A percentile compares a stretch with the other conserved stretches of the same genome.
Conservation (phyloP, 2,329 filamentous ascomycete species). For the Arthrocladium fulminans region DNA sequence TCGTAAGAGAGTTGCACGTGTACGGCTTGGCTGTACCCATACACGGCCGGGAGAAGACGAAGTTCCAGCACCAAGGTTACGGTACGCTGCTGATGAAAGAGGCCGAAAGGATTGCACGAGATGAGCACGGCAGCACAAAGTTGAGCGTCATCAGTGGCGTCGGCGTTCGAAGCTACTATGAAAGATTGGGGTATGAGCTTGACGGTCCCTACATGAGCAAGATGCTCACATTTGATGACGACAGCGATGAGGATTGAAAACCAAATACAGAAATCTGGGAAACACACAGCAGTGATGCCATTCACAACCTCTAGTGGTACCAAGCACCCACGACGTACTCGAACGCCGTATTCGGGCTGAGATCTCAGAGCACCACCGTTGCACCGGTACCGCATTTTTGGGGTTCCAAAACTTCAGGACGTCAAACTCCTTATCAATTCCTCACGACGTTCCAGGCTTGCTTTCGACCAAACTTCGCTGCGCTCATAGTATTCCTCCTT, state of each 20-base stretch:
- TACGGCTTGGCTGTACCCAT: constrained; percentile 97
- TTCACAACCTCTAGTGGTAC: not conserved
- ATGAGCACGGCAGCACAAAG: constrained; percentile 90
- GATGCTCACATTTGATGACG: constrained; percentile 36
- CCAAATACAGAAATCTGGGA: not conserved
- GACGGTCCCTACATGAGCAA: constrained; percentile 75
- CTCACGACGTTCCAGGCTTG: constrained; percentile 23
- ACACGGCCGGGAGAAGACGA: constrained; percentile 85
- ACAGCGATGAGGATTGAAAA: constrained; percentile 19
- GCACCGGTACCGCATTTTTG: not conserved
- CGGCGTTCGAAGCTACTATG: constrained; percentile 90
- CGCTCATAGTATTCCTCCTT: constrained; percentile 32
- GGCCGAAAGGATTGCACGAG: constrained; percentile 84
- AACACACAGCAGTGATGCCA: not conserved
- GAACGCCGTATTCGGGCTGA: no score
- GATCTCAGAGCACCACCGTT: not conserved
- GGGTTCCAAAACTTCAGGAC: no score
- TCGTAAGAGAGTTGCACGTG: constrained; percentile 91
- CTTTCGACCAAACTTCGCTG: constrained; percentile 28
- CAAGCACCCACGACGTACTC: not conserved
- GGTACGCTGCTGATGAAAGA: constrained; percentile 96
- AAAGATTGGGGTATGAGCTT: constrained; percentile 82
- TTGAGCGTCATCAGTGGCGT: constrained; percentile 98
- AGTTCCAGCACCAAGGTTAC: constrained; percentile 97
- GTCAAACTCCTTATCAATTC: not conserved